phyloP scores from a whole-genome alignment of 2,329 filamentous ascomycete species.

The Clonostachys rhizophaga region DNA sequence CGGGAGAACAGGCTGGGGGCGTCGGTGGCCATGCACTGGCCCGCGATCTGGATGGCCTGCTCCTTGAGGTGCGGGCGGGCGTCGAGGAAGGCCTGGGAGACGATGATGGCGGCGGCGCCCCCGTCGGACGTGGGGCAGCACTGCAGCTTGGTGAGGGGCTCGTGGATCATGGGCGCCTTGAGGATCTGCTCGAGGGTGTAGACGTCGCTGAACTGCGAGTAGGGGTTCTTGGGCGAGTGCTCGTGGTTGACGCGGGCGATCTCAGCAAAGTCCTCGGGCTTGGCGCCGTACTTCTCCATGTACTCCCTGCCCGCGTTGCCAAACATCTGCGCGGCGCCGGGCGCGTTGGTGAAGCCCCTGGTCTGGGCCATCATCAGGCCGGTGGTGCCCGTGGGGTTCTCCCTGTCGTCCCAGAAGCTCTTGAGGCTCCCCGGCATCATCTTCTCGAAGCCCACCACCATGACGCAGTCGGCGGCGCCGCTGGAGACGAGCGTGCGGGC shows the following conservation, averaged over 20 bases:
- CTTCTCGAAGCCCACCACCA: slow-evolving; percentile 96
- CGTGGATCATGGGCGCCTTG: slow-evolving; percentile 71
- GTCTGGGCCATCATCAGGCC: slow-evolving; percentile 79
- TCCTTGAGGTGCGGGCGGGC: slow-evolving; percentile 74
- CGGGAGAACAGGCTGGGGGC: slow-evolving; percentile 71
- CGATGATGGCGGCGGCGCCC: slow-evolving; percentile 80
- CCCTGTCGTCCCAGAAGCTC: slow-evolving; percentile 78
- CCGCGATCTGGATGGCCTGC: slow-evolving; percentile 85
- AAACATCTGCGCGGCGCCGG: slow-evolving; percentile 88
- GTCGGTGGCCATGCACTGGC: slow-evolving; percentile 85
- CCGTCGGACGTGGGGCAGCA: slow-evolving; percentile 97
- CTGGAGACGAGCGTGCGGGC: slow-evolving; percentile 73
- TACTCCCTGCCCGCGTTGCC: slow-evolving; percentile 93
- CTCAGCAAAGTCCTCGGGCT: slow-evolving; percentile 83
- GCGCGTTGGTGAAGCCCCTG: slow-evolving; percentile 74
- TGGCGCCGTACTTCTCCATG: slow-evolving; percentile 92
- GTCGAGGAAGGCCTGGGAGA: slow-evolving; percentile 85
- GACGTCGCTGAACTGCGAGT: slow-evolving; percentile 94
- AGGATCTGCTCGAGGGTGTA: slow-evolving; percentile 84
- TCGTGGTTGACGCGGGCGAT: slow-evolving; percentile 91
- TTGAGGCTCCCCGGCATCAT: slow-evolving; percentile 91
- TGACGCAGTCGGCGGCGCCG: slow-evolving; percentile 79
- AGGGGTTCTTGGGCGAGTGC: slow-evolving; percentile 88
- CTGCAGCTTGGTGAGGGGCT: slow-evolving; percentile 93
- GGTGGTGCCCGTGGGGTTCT: slow-evolving; percentile 71